Base-by-base conservation (phyloP, 768 basidiomycete species). In the Tricholoma bakamatsutake region DNA sequence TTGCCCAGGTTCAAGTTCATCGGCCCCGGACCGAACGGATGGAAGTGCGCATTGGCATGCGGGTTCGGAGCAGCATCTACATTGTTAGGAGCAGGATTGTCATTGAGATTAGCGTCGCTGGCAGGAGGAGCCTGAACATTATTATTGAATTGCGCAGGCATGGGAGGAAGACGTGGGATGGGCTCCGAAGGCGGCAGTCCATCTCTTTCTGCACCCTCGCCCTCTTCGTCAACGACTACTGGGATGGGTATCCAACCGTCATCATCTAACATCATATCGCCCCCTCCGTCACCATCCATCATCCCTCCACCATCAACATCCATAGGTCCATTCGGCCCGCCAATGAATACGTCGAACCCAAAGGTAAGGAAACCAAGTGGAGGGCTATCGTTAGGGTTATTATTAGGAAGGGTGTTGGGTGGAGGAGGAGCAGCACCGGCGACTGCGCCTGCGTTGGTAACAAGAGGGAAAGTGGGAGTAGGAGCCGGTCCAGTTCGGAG, bases 341-440 rank as follows among this genome's bases (percentile, higher is more conserved):
- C 63, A 8, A 74, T 57, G 54, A 74, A 67, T 63, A 76, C 69
- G 53, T 76, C 74, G 28, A 76, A 59, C n/a, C 75, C 75, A 50
- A 76, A 69, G 17, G 74, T 73, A 24, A 76, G 3, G 5, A 72
- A 56, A 42, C 69, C 67, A 1, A 50, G 52, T 54, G 69, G 58
- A 27, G 11, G 42, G 27, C 43, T 40, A 35, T 48, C 48, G 24
- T 50, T 35, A 24, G 15, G 6, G 21, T 46, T n/a, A 9, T 15
- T 15, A 18, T 58, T 58, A 10, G 57, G 52, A 33, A 27, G 8
- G 35, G 17, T 6, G 27, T 37, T 27, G 4, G 10, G 37, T 12
- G 28, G 37, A 5, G 54, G 31, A 5, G 33, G 33, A 37, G 27
- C 11, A 6, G 30, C 7, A 31, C 52, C 52, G 15, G 39, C 43